Percentiles rank a stretch among this genome's conserved stretches.
phyloP scores from a whole-genome alignment of 345 rosid genomes.

The Barbarea vulgaris region DNA sequence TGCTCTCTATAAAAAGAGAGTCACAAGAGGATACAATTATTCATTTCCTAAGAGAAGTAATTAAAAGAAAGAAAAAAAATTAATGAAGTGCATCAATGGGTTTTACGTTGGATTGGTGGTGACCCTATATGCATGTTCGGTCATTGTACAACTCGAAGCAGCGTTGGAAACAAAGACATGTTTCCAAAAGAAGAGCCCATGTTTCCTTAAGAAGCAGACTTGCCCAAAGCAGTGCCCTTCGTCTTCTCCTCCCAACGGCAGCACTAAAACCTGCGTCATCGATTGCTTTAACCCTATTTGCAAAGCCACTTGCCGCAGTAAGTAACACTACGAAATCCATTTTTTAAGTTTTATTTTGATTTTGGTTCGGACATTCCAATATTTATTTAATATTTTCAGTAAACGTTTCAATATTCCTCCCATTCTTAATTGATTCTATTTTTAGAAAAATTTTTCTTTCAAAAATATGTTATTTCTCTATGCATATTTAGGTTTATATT shows the following conservation, averaged over 20 bases:
- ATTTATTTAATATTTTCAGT: not conserved
- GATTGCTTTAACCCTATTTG: conserved; percentile 46
- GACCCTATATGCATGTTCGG: conserved; percentile 2
- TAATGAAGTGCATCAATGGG: conserved; percentile 24
- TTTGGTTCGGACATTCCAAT: not conserved
- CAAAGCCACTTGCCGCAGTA: conserved; percentile 46
- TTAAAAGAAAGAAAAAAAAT: too few relatives aligned
- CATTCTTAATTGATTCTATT: too few relatives aligned
- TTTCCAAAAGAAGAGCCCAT: conserved; percentile 34
- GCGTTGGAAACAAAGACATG: conserved; percentile 33
- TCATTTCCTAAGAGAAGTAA: conserved; percentile 8
- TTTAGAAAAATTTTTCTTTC: too few relatives aligned
- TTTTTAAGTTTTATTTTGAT: not conserved
- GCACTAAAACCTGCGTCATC: conserved; percentile 43
- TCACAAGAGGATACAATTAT: not conserved
- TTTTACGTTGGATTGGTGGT: conserved; percentile 17
- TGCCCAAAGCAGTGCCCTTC: conserved; percentile 50
- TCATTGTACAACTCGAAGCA: conserved; percentile 34
- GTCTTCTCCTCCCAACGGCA: conserved; percentile 32
- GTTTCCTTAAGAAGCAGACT: conserved; percentile 39
- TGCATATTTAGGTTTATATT: too few relatives aligned
- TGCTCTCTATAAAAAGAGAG: conserved; percentile 24
- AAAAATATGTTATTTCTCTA: too few relatives aligned
- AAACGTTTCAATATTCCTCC: too few relatives aligned
- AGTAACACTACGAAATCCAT: not conserved